Evolutionary conservation across 2,329 filamentous ascomycete genomes (phyloP).

Genomic region (Stemphylium beticola): DNA sequence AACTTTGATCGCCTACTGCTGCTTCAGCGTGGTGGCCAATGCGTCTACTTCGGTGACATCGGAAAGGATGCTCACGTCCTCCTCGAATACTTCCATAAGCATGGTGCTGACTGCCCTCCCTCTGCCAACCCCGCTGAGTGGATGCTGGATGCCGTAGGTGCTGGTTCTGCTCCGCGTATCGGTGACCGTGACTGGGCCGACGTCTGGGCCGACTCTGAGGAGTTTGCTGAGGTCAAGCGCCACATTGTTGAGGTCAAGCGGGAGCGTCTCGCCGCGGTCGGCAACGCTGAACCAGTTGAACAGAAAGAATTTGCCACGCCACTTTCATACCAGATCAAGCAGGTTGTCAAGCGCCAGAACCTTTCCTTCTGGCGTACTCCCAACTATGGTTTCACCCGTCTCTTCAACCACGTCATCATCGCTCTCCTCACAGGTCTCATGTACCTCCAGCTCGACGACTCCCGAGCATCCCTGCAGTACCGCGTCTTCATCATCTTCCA

Average conservation of each 20-base stretch:
- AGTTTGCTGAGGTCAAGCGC: constrained; percentile 70
- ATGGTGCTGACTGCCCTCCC: constrained; percentile 65
- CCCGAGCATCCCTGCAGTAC: constrained; percentile 78
- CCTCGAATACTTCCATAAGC: constrained; percentile 61
- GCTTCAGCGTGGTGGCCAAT: constrained; percentile 76
- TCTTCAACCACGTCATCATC: constrained; percentile 84
- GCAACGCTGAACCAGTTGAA: constrained; percentile 51
- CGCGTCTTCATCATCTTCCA: constrained; percentile 91
- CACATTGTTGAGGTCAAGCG: constrained; percentile 71
- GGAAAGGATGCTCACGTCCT: constrained; percentile 75
- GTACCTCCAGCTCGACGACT: constrained; percentile 79
- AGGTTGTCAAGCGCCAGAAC: constrained; percentile 75
- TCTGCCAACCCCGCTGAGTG: constrained; percentile 70
- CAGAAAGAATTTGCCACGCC: constrained; percentile 85
- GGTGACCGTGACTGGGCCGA: constrained; percentile 81
- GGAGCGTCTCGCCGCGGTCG: constrained; percentile 59
- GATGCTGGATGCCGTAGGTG: constrained; percentile 85
- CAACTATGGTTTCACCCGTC: constrained; percentile 85
- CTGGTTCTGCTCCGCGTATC: constrained; percentile 73
- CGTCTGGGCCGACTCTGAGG: constrained; percentile 76
- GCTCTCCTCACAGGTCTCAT: constrained; percentile 79
- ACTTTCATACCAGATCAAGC: constrained; percentile 75
- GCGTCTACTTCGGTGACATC: constrained; percentile 86
- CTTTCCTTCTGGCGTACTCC: constrained; percentile 83
- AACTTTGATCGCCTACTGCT: constrained; percentile 85